These are phyloP conservation scores for Aegilops sharonensis DNA, from an alignment of 176 grass and related monocot genomes.

Conservation along the genomic window DNA sequence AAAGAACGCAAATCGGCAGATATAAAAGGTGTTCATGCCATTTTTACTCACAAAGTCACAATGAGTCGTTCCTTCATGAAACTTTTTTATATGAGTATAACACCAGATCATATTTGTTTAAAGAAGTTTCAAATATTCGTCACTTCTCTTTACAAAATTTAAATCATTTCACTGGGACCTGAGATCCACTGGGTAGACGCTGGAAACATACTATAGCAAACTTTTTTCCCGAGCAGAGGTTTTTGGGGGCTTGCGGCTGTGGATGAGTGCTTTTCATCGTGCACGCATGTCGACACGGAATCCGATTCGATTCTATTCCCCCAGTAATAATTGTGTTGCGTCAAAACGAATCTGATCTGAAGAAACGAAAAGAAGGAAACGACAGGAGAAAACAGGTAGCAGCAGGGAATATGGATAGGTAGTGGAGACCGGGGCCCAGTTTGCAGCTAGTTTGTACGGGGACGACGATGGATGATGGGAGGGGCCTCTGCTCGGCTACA, in stretches of 20 bases:
- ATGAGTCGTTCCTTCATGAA: too few species aligned
- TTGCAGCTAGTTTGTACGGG: background rate
- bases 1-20: too few species aligned
- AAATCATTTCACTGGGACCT: too few species aligned
- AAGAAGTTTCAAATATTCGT: too few species aligned
- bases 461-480: background rate
- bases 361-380: background rate
- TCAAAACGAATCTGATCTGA: background rate
- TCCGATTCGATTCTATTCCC: background rate
- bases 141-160: too few species aligned
- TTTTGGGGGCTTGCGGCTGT: background rate
- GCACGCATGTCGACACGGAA: constrained; percentile 13
- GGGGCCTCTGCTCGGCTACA: background rate
- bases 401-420: background rate
- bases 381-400: background rate
- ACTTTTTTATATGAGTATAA: too few species aligned
- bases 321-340: background rate
- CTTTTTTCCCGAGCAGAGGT: background rate
- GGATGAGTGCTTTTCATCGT: background rate
- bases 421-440: background rate
- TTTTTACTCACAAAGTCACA: too few species aligned
- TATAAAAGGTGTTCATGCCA: too few species aligned
- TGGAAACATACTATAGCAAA: too few species aligned
- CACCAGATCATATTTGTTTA: too few species aligned
- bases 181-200: too few species aligned